phyloP scores from a whole-genome alignment of 1,284 basidiomycete species.

The Apiotrichum domesticum region DNA sequence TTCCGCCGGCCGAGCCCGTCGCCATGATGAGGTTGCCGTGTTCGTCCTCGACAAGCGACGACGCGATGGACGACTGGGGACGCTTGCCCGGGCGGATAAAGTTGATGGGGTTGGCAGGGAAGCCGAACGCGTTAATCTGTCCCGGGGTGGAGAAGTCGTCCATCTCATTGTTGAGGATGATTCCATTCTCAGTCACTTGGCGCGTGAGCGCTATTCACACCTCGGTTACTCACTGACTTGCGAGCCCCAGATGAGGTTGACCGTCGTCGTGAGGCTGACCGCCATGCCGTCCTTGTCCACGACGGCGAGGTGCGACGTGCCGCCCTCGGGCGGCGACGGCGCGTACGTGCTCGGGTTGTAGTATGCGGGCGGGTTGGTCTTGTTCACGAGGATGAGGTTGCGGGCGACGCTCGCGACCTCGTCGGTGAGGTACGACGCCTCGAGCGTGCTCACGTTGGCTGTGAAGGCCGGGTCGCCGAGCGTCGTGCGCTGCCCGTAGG shows the following conservation, averaged over 20 bases:
- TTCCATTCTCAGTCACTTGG: slow-evolving; percentile 21
- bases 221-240: slow-evolving; percentile 25
- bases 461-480: slow-evolving; percentile 48
- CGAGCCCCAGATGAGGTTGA: slow-evolving; percentile 46
- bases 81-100: slow-evolving; percentile 45
- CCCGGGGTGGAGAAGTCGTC: slow-evolving; percentile 46
- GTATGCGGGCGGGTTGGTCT: slow-evolving; percentile 28
- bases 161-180: slow-evolving; percentile 42
- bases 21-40: slow-evolving; percentile 42
- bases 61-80: slow-evolving; percentile 44
- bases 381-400: slow-evolving; percentile 31
- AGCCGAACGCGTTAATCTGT: slow-evolving; percentile 45
- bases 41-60: slow-evolving; percentile 43
- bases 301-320: slow-evolving; percentile 46
- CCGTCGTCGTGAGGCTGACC: slow-evolving; percentile 48
- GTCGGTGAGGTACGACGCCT: slow-evolving; percentile 37
- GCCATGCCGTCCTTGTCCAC: slow-evolving; percentile 45
- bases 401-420: slow-evolving; percentile 30
- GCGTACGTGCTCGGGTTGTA: slow-evolving; percentile 43
- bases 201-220: slow-evolving; percentile 1
- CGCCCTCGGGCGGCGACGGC: slow-evolving; percentile 32
- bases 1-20: slow-evolving; percentile 46
- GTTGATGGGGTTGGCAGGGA: slow-evolving; percentile 41
- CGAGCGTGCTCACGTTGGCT: slow-evolving; percentile 40
- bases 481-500: slow-evolving; percentile 45